These are phyloP conservation scores for Euphorbia corollata DNA, from an alignment of 441 rosid genomes.

Conservation along the genomic window DNA sequence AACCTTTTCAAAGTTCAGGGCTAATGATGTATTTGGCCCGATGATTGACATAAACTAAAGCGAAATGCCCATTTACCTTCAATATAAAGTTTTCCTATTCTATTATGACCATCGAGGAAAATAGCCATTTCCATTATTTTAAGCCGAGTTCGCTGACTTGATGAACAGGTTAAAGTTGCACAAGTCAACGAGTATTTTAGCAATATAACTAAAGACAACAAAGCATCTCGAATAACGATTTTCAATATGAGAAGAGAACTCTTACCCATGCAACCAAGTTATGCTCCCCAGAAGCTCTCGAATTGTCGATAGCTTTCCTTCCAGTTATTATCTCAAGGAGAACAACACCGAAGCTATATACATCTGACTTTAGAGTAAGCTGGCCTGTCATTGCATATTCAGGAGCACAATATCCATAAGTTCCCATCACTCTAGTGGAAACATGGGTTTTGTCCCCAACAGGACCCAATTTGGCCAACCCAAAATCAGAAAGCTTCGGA, in stretches of 20 bases:
- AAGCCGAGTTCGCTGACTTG: neutral
- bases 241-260: neutral
- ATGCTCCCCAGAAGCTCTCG: constrained; percentile 67
- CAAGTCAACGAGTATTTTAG: neutral
- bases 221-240: neutral
- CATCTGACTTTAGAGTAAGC: constrained; percentile 87
- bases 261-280: constrained; percentile 84
- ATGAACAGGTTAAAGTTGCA: neutral
- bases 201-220: neutral
- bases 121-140: neutral
- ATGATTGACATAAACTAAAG: neutral
- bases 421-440: constrained; percentile 95
- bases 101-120: neutral
- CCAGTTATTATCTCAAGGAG: constrained; percentile 92
- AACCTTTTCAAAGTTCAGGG: no score
- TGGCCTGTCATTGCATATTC: constrained; percentile 99
- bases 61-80: neutral
- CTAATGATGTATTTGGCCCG: no score
- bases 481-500: constrained; percentile 89
- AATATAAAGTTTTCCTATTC: neutral
- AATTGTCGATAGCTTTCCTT: constrained; percentile 62
- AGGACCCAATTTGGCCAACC: constrained; percentile 91
- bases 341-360: constrained; percentile 93
- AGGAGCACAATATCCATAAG: constrained; percentile 89
- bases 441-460: constrained; percentile 89